Conservation (phyloP, 805 yeast genomes). For the Pichia exigua region DNA sequence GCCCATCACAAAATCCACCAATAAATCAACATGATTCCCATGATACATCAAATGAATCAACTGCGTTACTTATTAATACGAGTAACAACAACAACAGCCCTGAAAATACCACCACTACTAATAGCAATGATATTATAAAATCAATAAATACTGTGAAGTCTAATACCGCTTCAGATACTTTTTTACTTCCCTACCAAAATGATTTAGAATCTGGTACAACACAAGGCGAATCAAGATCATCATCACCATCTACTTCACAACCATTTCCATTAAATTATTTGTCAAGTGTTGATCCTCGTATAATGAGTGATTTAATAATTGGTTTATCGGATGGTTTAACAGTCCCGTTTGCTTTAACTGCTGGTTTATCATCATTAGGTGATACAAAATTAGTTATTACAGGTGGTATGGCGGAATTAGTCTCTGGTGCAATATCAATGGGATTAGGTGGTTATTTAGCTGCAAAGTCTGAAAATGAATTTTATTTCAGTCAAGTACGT, state of each 20-base stretch:
- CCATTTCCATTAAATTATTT: conserved; percentile 26
- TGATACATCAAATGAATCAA: neutral
- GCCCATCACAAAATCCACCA: neutral
- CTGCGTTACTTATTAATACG: conserved; percentile 1
- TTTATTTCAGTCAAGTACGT: conserved; percentile 62
- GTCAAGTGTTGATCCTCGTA: conserved; percentile 73
- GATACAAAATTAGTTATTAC: conserved; percentile 86
- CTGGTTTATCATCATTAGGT: conserved; percentile 89
- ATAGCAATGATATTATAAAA: neutral
- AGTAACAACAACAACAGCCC: neutral
- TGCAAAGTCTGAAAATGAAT: conserved; percentile 81
- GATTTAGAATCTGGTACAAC: conserved; percentile 3
- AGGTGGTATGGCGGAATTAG: conserved; percentile 96
- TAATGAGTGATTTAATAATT: conserved; percentile 86
- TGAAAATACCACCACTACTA: neutral
- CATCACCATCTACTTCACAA: neutral
- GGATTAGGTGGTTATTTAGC: conserved; percentile 96
- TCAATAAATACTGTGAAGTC: neutral
- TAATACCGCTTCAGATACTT: neutral
- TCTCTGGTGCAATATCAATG: conserved; percentile 96
- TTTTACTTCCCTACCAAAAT: neutral
- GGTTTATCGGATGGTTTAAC: conserved; percentile 95
- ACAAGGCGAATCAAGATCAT: neutral
- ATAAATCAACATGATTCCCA: neutral
- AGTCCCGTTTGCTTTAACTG: conserved; percentile 97